Evolutionary conservation across 352 stramenopile species (phyloP).

Genomic region (Blastocystis sp.): DNA sequence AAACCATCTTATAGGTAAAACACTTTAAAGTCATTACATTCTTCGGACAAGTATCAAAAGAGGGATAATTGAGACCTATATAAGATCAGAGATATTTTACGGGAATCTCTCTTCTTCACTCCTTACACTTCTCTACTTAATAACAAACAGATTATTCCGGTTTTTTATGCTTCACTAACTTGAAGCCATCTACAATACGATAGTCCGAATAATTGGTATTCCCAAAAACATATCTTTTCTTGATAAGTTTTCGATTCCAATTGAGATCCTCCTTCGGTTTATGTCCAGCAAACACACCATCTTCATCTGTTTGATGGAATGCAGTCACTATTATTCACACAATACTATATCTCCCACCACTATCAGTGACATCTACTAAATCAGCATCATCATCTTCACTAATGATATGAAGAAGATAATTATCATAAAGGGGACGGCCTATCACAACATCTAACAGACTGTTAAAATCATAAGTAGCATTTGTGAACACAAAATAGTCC

Average conservation of each 20-base stretch:
- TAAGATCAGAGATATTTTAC: too few species aligned
- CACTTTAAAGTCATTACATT: not conserved
- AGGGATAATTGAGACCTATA: too few species aligned
- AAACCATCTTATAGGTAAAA: too few species aligned
- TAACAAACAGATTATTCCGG: too few species aligned
- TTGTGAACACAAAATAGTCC: not conserved
- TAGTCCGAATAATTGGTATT: constrained; percentile 38
- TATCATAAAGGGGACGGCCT: not conserved
- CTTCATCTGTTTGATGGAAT: constrained; percentile 5
- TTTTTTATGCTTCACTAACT: too few species aligned
- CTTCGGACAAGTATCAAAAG: too few species aligned
- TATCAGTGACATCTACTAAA: not conserved
- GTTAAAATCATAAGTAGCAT: not conserved
- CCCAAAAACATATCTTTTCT: not conserved
- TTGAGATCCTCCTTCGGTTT: too few species aligned
- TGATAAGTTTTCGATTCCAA: too few species aligned
- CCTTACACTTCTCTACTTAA: too few species aligned
- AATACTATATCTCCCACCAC: not conserved
- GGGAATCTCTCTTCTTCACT: too few species aligned
- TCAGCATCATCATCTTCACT: not conserved
- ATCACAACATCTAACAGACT: not conserved
- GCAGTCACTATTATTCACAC: not conserved
- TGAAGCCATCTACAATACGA: not conserved
- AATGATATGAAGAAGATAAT: not conserved
- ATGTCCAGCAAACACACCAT: not conserved